phyloP scores from a whole-genome alignment of 225 moss, liverwort and hornwort genomes.

The Thuidium tamariscinum region DNA sequence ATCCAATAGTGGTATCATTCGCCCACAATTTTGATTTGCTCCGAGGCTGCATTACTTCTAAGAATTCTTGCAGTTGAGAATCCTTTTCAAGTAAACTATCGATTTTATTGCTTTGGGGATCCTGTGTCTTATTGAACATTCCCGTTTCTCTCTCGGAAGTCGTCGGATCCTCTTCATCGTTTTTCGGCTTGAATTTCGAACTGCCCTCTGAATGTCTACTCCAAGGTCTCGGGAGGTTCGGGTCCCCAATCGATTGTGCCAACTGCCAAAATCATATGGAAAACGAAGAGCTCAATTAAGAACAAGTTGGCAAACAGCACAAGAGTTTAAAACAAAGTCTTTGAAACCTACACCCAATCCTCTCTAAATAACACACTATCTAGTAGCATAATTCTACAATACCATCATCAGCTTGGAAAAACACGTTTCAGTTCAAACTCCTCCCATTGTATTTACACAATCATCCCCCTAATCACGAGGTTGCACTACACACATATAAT shows the following conservation, averaged over 20 bases:
- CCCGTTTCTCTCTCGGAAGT: constrained; percentile 12
- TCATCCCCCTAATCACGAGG: neutral
- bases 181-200: constrained; percentile 45
- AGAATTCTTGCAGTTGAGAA: constrained; percentile 65
- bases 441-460: neutral
- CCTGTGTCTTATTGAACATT: neutral
- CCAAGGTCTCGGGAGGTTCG: constrained; percentile 86
- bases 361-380: neutral
- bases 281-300: neutral
- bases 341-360: neutral
- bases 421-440: neutral
- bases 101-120: neutral
- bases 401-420: neutral
- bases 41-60: constrained; percentile 91
- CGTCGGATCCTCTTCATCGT: constrained; percentile 14
- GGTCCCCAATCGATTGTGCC: constrained; percentile 67
- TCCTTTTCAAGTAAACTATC: constrained; percentile 39
- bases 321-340: neutral
- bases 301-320: neutral
- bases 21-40: constrained; percentile 83
- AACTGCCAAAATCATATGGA: constrained; percentile 26
- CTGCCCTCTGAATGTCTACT: constrained; percentile 96
- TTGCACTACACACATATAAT: neutral
- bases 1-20: constrained; percentile 49
- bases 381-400: neutral